A percentile compares a stretch with the other conserved stretches of the same genome.
Evolutionary conservation across 2,329 filamentous ascomycete species (phyloP).

Genomic region (Colletotrichum sp.): DNA sequence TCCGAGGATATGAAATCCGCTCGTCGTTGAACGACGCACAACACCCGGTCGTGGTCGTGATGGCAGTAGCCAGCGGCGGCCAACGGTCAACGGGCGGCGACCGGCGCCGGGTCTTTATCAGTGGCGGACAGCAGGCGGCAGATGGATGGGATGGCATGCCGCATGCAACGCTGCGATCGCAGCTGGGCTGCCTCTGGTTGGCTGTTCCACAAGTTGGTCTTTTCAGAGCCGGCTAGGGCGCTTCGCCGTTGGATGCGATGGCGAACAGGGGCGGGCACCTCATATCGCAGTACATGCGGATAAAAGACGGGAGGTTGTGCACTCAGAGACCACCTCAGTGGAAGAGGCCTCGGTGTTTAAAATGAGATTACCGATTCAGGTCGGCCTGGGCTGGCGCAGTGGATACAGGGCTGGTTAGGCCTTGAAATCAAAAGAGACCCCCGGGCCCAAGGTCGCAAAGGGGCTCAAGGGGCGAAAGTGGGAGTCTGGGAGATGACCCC

Average conservation of each 20-base stretch:
- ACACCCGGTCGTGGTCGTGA: not conserved
- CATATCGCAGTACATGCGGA: not conserved
- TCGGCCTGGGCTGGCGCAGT: constrained; percentile 7
- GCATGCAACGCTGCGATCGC: not conserved
- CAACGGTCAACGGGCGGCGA: not conserved
- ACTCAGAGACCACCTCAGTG: not conserved
- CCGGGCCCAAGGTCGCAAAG: not conserved
- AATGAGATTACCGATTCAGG: constrained; percentile 20
- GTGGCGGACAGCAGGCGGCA: not conserved
- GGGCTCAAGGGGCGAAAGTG: constrained; percentile 12
- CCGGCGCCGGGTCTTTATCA: not conserved
- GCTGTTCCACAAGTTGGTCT: not conserved
- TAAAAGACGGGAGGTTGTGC: not conserved
- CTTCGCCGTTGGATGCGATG: not conserved
- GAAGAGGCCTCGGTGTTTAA: not conserved
- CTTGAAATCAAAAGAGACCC: constrained; percentile 3
- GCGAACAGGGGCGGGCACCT: not conserved
- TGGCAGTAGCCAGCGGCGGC: not conserved
- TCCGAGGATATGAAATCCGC: not conserved
- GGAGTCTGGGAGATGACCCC: constrained; percentile 13
- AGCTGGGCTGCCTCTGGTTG: not conserved
- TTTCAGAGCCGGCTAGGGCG: not conserved
- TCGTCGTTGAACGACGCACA: not conserved
- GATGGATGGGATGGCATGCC: constrained; percentile 4
- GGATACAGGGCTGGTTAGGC: constrained; percentile 7